Evolutionary conservation across 176 grass and related monocot genomes (phyloP).

Genomic region (Carex parvula): DNA sequence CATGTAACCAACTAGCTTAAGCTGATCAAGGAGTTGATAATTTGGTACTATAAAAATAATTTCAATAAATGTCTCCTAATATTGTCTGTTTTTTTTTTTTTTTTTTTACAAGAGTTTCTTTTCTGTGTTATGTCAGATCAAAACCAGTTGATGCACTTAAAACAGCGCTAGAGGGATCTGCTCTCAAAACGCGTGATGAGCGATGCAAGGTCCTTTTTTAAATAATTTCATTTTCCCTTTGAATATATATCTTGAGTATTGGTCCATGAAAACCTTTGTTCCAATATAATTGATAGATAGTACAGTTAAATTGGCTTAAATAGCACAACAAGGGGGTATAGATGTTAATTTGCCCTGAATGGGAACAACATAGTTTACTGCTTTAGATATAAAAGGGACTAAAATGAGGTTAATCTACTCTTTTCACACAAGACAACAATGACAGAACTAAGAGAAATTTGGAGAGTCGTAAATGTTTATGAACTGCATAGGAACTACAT

Average conservation of each 20-base stretch:
- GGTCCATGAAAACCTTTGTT: not conserved
- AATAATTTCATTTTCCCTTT: not conserved
- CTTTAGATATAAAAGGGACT: not conserved
- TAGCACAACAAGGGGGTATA: not conserved
- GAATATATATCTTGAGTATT: not conserved
- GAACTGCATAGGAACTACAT: not conserved
- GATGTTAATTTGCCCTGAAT: not conserved
- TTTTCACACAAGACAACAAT: not conserved
- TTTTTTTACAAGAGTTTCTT: not conserved
- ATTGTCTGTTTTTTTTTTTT: not conserved
- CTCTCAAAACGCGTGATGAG: conserved; percentile 92
- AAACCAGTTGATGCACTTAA: conserved; percentile 93
- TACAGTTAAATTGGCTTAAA: not conserved
- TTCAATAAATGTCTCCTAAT: not conserved
- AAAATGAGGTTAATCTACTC: not conserved
- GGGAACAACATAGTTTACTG: not conserved
- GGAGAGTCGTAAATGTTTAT: not conserved
- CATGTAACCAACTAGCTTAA: not conserved
- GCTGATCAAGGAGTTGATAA: not conserved
- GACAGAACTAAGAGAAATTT: not conserved
- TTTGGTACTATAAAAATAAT: not conserved
- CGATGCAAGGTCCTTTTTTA: conserved; percentile 68
- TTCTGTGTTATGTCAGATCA: conserved; percentile 46
- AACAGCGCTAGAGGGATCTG: conserved; percentile 85
- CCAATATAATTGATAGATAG: not conserved